Evolutionary conservation across 495 filamentous ascomycete genomes (phyloP), one percentile per base, ranked within the genome.

Genomic region (Parathielavia appendiculata): DNA sequence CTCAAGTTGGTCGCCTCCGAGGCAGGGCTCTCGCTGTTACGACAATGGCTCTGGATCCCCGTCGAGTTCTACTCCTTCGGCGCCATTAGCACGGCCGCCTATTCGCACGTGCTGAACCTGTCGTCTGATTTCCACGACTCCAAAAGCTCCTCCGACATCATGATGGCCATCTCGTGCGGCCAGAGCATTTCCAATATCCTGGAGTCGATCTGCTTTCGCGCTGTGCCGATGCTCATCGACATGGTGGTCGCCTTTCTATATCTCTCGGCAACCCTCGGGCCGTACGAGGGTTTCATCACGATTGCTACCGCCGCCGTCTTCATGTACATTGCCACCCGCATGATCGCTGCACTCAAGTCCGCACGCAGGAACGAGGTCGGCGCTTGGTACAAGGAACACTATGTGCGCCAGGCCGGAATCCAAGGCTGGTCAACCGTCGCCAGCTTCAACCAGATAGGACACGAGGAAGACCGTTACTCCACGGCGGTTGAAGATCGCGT

Each of bases 81-180:
- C 51, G 74, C 76, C 32, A 74, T 90, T 30, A 83, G 80, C 59
- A 81, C 76, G 0, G 82, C 83, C 0, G 82, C 88, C 5, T 91
- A 89, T 66, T 81, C 83, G 44, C 87, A 92, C 60, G 77, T 92
- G 23, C 88, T 92, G 81, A 80, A 77, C 51, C 77, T 93, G 23
- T 90, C 86, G 0, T 86, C 84, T 58, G 88, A 92, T 63, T 92
- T 91, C 58, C 88, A 93, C 65, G 85, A 85, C 58, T 79, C 79
- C 51, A 91, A 90, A 72, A 81, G 81, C 54, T 85, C 83, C 5
- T 88, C 83, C 8, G 86, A 91, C 63, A 76, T 92, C 36, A 82
- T 81, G 59, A 77, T 83, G 61, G 81, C 87, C 4, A 81, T 92
- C 32, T 75, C 76, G 32, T 84, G 86, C 60, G 89, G 86, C 8